Base-by-base conservation (phyloP, 2,329 filamentous ascomycete species). In the Trichoderma koningiopsis region DNA sequence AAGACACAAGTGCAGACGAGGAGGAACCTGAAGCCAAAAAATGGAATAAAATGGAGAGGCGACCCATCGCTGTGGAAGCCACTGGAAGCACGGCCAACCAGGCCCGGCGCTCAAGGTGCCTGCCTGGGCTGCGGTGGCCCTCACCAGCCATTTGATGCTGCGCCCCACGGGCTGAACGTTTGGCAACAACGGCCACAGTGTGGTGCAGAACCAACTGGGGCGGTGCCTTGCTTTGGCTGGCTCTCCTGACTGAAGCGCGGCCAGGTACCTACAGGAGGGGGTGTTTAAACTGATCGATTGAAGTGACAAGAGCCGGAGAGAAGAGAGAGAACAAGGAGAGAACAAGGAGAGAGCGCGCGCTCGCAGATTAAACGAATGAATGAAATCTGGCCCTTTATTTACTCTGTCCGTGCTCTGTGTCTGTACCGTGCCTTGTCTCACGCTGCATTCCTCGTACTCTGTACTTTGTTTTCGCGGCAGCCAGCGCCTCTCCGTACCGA, bases 21-120 rank as follows among this genome's bases (percentile, higher is more conserved):
- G 62, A 56, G n/a, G 27, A 19, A 31, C 29, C 13, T 35, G 24
- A 57, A 29, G 33, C 33, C 33, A 56, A 16, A n/a, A 22, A 53
- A 29, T n/a, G 40, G 40, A 49, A 49, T 24, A 49, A 63, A 62
- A 53, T 63, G 60, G 61, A 64, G 49, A 64, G 61, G 33, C 47
- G 55, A 49, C 65, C 65, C 65, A 62, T 62, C 60, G 60, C 60
- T n/a, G 59, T 73, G 72, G 72, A 73, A 73, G 71, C 66, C 67
- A 59, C 72, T 73, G 72, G 72, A 73, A 73, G 64, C 31, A 49
- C 66, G 49, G 47, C 49, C 47, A 37, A 43, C 64, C 53, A 49
- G 31, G n/a, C 10, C 33, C 37, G 11, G 55, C 27, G 37, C 53
- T 37, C 13, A 11, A 22, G 56, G 29, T 19, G 6, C 19, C 52